phyloP scores from a whole-genome alignment of 768 basidiomycete species.

The Suillus cothurnatus region DNA sequence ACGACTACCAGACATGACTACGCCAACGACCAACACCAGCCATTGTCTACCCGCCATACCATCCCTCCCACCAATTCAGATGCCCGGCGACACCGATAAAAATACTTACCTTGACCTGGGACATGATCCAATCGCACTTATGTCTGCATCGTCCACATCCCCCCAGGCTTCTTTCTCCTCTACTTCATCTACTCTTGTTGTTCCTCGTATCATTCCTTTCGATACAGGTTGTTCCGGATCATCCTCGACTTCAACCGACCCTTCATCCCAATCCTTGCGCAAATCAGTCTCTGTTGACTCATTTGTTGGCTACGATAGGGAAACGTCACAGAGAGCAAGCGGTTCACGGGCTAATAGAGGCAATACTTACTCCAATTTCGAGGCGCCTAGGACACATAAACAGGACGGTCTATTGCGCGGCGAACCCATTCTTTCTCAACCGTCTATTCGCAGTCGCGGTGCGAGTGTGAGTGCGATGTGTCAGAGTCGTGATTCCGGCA shows the following conservation, averaged over 20 bases:
- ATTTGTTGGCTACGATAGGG: conserved; percentile 52
- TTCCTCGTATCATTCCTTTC: conserved; percentile 9
- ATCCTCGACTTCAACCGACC: conserved; percentile 24
- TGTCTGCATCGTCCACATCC: conserved; percentile 37
- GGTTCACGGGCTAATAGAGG: conserved; percentile 42
- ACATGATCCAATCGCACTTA: conserved; percentile 21
- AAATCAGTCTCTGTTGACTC: conserved; percentile 83
- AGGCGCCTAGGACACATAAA: conserved; percentile 36
- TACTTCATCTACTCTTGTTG: conserved; percentile 41
- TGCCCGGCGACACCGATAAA: conserved; percentile 35
- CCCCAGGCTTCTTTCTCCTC: conserved; percentile 45
- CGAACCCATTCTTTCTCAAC: conserved; percentile 29
- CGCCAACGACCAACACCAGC: conserved; percentile 17
- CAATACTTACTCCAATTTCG: conserved; percentile 37
- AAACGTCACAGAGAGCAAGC: conserved; percentile 31
- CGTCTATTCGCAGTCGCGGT: conserved; percentile 53
- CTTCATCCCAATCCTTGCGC: conserved; percentile 45
- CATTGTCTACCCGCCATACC: conserved; percentile 40
- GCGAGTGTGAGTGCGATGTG: conserved; percentile 54
- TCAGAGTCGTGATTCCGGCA: conserved; percentile 42
- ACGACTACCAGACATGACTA: conserved; percentile 22
- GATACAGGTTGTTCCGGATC: conserved; percentile 1
- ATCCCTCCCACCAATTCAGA: conserved; percentile 46
- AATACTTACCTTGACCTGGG: conserved; percentile 3
- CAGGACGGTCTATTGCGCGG: conserved; percentile 30